A percentile compares a stretch with the other conserved stretches of the same genome.
These are phyloP conservation scores for Prunus padus DNA, from an alignment of 306 rosid species.

Conservation along the genomic window DNA sequence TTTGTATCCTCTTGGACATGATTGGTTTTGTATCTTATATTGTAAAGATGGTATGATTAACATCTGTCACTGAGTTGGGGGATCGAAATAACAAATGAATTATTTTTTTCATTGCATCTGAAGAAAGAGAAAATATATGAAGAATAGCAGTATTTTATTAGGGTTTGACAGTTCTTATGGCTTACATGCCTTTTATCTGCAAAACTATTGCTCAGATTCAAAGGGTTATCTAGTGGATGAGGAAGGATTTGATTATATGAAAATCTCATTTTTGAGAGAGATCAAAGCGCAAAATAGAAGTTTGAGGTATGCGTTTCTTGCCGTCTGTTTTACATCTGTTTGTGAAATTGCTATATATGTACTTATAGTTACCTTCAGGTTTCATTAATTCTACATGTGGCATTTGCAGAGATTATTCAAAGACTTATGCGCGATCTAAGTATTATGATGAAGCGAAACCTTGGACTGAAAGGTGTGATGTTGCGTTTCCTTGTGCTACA, in stretches of 20 bases:
- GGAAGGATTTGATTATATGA: conserved; percentile 94
- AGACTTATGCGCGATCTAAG: conserved; percentile 95
- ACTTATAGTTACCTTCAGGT: conserved; percentile 16
- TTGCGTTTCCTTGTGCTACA: conserved; percentile 95
- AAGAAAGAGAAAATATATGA: not conserved
- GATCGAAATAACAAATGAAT: not conserved
- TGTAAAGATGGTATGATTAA: not conserved
- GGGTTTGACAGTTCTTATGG: conserved; percentile 16
- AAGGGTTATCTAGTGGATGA: conserved; percentile 96
- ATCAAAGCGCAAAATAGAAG: conserved; percentile 92
- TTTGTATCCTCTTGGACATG: not conserved
- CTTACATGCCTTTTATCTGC: conserved; percentile 17
- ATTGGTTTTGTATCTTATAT: not conserved
- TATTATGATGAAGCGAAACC: conserved; percentile 97
- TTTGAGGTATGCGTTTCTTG: conserved; percentile 58
- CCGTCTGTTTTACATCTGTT: conserved; percentile 12
- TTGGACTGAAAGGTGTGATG: conserved; percentile 90
- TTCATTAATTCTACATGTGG: conserved; percentile 32
- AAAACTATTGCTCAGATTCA: conserved; percentile 61
- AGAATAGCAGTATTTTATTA: not conserved
- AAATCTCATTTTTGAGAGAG: conserved; percentile 84
- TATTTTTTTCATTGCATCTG: not conserved
- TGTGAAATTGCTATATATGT: conserved; percentile 15
- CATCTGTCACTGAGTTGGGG: not conserved
- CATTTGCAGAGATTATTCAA: conserved; percentile 82